Base-by-base conservation (phyloP, 495 filamentous ascomycete species). In the Amorphotheca resinae region DNA sequence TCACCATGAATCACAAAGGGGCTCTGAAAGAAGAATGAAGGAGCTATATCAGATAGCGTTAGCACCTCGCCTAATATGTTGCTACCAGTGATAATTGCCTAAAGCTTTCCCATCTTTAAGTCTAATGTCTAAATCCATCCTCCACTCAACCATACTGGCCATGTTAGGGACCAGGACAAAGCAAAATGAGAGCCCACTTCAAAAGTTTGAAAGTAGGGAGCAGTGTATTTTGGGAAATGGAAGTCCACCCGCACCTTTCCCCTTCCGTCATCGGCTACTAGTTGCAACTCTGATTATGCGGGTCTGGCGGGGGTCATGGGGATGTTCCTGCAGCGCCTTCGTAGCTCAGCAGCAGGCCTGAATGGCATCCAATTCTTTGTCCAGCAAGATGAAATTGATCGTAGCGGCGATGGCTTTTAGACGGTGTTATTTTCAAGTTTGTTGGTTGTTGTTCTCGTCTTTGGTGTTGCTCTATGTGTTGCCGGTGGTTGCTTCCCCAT, bases 351-450 rank as follows among this genome's bases (percentile, higher is more conserved):
- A 33, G 20, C 11, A 17, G 3, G 3, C 8, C 39, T 21, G 9
- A 28, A 20, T 28, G 28, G 9, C 12, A 18, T 16, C 25, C 28
- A 18, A 42, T 16, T 32, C 32, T 33, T 33, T 31, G 12, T 4
- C 3, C 25, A 14, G 12, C 3, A 33, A 42, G 39, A 42, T 14
- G 9, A 5, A 17, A 11, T 42, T 16, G 39, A 33, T 9, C 25
- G 39, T 33, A 31, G 2, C 26, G 26, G 12, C 26, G 39, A 42
- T 12, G 15, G 25, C 39, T 42, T 42, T 25, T 22, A 42, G 17
- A 32, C 16, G 25, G 34, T 20, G 5, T 12, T 8, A 21, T 2
- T 37, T 11, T 37, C 15, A 21, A 37, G 18, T n/a, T n/a, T n/a
- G n/a, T n/a, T n/a, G n/a, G n/a, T n/a, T n/a, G n/a, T n/a, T n/a